Evolutionary conservation across 192 early-diverging fungal genomes (phyloP).

Genomic region (Chytriomyces sp.): DNA sequence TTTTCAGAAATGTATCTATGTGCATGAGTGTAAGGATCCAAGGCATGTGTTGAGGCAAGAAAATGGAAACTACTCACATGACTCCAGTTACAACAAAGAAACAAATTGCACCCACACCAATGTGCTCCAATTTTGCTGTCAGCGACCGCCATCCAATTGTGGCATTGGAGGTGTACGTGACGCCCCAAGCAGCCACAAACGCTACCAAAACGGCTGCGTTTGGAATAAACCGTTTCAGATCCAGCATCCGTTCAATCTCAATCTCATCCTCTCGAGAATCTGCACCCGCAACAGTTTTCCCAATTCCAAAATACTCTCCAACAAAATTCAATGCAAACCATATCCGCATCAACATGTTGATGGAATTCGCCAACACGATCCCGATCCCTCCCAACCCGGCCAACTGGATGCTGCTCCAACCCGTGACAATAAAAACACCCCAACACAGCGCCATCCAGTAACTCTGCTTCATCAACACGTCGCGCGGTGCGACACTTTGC

Average conservation of each 20-base stretch:
- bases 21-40: conserved; percentile 7
- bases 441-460: conserved; percentile 80
- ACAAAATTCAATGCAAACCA: conserved; percentile 73
- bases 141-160: conserved; percentile 63
- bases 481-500: conserved; percentile 77
- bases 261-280: conserved; percentile 7
- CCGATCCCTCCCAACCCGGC: conserved; percentile 74
- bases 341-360: conserved; percentile 83
- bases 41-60: background rate
- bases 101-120: conserved; percentile 61
- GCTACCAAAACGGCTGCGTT: conserved; percentile 42
- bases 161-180: conserved; percentile 59
- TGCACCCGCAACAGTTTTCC: background rate
- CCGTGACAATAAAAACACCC: conserved; percentile 65
- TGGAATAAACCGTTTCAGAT: conserved; percentile 47
- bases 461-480: conserved; percentile 66
- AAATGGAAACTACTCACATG: conserved; percentile 49
- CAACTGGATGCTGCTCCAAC: conserved; percentile 63
- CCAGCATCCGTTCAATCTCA: conserved; percentile 6
- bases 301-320: conserved; percentile 54
- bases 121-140: conserved; percentile 55
- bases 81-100: conserved; percentile 41
- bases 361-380: conserved; percentile 83
- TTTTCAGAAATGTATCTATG: conserved; percentile 39
- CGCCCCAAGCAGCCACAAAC: conserved; percentile 57